Evolutionary conservation across 1,284 basidiomycete species (phyloP), one percentile per base, ranked within the genome.

Genomic region (Boletellus deceptivus): DNA sequence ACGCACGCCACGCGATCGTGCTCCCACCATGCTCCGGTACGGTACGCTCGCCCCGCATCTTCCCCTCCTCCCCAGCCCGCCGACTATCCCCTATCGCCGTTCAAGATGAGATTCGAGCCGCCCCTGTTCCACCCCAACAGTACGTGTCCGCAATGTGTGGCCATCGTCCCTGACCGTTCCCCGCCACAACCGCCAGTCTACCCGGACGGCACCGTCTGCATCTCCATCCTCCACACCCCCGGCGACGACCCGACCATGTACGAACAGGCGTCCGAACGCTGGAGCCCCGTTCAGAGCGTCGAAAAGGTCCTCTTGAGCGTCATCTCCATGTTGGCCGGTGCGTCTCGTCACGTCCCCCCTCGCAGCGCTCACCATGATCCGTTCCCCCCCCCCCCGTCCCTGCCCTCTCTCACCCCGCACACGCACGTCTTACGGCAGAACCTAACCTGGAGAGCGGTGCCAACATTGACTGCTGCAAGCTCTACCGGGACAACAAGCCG

Each of bases 401-500:
- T 14, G 22, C 45, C 18, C 18, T 18, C 44, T 20, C 42, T 39
- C 55, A 29, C 17, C 29, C 6, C 16, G 27, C 38, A 18, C 37
- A 17, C 24, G 3, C 24, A 25, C 24, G 3, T 25, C 24, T 27
- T 24, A 9, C 14, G 33, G 37, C 13, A 86, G 96, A 99, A 75
- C 97, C 97, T n/a, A 99, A 99, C 72, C 80, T 98, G 48, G 97
- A 99, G 74, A 93, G 90, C 58, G 96, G 96, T 31, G 97, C 97
- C 42, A 98, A 98, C 73, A 91, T 99, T 54, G 96, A 99, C 72
- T 94, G 91, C 67, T 93, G 92, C 77, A 98, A 98, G 72, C 76
- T 97, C 42, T 97, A 95, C 68, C 82, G 94, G 50, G 93, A 97
- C 58, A 86, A 97, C 70, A 80, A 78, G 49, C 67, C 73, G 55